Conservation (phyloP, 2,329 filamentous ascomycete species). For the Macrophomina pseudophaseolina region DNA sequence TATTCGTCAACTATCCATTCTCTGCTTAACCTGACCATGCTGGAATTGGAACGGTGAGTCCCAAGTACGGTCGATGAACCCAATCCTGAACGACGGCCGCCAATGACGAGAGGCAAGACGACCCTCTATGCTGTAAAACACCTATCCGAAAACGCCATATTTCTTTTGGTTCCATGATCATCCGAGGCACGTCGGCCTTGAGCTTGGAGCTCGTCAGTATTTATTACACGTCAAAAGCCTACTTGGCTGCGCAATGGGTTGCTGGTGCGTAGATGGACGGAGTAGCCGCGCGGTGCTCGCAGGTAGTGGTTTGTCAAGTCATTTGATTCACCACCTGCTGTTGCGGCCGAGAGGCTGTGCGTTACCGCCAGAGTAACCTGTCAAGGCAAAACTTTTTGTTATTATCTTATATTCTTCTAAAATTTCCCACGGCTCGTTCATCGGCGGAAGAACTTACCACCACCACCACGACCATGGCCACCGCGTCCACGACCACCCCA, state of each 20-base stretch:
- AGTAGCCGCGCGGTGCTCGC: constrained; percentile 10
- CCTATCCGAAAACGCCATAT: constrained; percentile 25
- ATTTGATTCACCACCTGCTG: constrained; percentile 45
- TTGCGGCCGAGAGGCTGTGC: constrained; percentile 44
- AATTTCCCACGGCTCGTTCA: constrained; percentile 12
- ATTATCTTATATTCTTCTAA: constrained; percentile 15
- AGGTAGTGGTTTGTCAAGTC: constrained; percentile 5
- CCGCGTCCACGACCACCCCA: constrained; percentile 72
- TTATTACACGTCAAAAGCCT: constrained; percentile 24
- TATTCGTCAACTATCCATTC: constrained; percentile 6
- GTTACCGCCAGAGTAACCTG: constrained; percentile 39
- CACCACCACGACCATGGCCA: constrained; percentile 65
- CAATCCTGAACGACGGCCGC: constrained; percentile 5
- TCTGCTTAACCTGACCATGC: constrained; percentile 2
- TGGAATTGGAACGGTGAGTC: neutral
- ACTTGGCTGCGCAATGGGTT: constrained; percentile 9
- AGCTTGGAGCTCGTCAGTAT: constrained; percentile 11
- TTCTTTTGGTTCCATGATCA: constrained; percentile 16
- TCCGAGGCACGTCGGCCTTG: constrained; percentile 12
- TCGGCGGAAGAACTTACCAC: constrained; percentile 43
- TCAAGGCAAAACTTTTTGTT: neutral
- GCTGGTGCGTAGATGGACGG: neutral
- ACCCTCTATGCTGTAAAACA: constrained; percentile 22
- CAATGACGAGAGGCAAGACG: constrained; percentile 3
- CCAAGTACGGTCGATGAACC: neutral